Evolutionary conservation across 257 asterid species (phyloP).

Genomic region (Marsdenia floribunda): DNA sequence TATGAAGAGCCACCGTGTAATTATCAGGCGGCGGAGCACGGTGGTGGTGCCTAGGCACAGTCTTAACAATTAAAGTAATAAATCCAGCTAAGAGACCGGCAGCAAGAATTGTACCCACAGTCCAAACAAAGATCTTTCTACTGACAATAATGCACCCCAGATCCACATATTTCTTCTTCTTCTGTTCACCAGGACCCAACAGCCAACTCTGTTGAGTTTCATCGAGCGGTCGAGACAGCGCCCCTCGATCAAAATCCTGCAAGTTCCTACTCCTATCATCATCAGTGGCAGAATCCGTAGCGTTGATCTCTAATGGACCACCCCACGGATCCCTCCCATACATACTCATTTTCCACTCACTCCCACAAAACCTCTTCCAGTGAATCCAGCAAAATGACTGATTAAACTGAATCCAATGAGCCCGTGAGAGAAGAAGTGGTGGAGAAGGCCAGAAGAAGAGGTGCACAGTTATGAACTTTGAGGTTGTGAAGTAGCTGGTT

Average conservation of each 20-base stretch:
- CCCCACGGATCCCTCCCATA: conserved; percentile 99
- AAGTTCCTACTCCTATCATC: conserved; percentile 91
- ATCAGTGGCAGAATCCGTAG: conserved; percentile 93
- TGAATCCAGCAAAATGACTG: not conserved
- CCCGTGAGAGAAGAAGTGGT: too few relatives aligned
- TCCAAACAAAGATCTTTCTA: conserved; percentile 85
- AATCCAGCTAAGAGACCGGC: conserved; percentile 73
- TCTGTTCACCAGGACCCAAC: conserved; percentile 89
- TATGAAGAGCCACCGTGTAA: conserved; percentile 74
- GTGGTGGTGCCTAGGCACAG: conserved; percentile 73
- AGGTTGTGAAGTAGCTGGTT: conserved; percentile 22
- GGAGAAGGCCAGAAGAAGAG: not conserved
- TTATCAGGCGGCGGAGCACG: conserved; percentile 82
- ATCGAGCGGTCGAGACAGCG: conserved; percentile 80
- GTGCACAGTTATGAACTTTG: conserved; percentile 20
- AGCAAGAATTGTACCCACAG: conserved; percentile 62
- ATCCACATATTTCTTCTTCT: conserved; percentile 97
- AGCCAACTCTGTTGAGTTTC: conserved; percentile 99
- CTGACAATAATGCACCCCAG: conserved; percentile 92
- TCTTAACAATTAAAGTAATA: conserved; percentile 73
- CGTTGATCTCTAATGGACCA: conserved; percentile 86
- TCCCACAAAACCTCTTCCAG: conserved; percentile 2
- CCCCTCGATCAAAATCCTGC: conserved; percentile 86
- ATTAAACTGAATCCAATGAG: not conserved
- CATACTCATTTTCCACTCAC: conserved; percentile 36